These are phyloP conservation scores for Ceratobasidium theobromae DNA, from an alignment of 1,284 basidiomycete genomes.

Conservation along the genomic window DNA sequence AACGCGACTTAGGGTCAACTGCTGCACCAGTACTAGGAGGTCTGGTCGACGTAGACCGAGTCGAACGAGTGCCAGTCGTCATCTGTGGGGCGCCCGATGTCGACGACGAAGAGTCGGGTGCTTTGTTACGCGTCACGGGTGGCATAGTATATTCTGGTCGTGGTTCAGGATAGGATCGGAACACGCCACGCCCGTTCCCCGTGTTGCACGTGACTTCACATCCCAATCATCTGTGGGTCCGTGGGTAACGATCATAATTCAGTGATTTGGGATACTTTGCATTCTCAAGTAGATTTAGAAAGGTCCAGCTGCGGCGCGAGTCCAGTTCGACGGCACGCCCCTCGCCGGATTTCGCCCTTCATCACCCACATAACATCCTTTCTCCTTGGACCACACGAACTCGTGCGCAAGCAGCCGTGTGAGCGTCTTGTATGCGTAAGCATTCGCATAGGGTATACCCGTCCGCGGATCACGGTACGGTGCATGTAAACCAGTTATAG, in stretches of 20 bases:
- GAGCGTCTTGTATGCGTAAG: constrained; percentile 63
- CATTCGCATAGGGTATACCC: constrained; percentile 72
- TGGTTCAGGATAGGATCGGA: not conserved
- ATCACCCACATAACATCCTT: constrained; percentile 37
- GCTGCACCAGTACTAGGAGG: constrained; percentile 11
- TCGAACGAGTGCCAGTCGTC: not conserved
- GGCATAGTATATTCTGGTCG: constrained; percentile 12
- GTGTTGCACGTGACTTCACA: constrained; percentile 26
- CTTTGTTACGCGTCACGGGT: constrained; percentile 22
- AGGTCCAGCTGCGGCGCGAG: constrained; percentile 1
- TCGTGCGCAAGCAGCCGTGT: constrained; percentile 61
- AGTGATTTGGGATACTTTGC: not conserved
- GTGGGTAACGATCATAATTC: too few species aligned
- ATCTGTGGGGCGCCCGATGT: not conserved
- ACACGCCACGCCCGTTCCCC: constrained; percentile 8
- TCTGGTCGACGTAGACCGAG: constrained; percentile 16
- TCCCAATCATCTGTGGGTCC: too few species aligned
- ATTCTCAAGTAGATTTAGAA: not conserved
- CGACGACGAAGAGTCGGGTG: constrained; percentile 1
- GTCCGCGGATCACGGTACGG: constrained; percentile 73
- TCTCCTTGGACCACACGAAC: constrained; percentile 55
- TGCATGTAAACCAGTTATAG: constrained; percentile 45
- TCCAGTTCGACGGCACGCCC: constrained; percentile 36
- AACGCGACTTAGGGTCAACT: constrained; percentile 1
- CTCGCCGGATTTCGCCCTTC: constrained; percentile 36